Conservation (phyloP, 2,329 filamentous ascomycete species). For the Fulvia fulva region DNA sequence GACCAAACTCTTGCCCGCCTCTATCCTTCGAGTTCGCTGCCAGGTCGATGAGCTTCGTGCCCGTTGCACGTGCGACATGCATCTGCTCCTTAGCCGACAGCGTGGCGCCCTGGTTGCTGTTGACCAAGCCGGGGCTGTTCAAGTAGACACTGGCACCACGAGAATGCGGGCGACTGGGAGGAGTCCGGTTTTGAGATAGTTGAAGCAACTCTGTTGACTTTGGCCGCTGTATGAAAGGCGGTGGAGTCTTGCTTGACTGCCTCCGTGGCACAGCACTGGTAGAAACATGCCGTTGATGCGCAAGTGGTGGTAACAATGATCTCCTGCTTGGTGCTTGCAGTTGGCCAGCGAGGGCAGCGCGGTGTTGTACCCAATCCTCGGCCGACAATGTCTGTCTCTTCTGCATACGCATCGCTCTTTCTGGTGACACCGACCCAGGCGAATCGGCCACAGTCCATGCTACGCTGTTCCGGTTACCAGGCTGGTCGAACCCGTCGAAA, state of each 20-base stretch:
- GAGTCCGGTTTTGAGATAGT: constrained; percentile 23
- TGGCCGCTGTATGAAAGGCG: constrained; percentile 41
- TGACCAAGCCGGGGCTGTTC: constrained; percentile 7
- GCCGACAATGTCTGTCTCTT: constrained; percentile 58
- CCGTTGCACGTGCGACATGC: constrained; percentile 77
- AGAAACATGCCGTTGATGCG: constrained; percentile 27
- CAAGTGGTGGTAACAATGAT: constrained; percentile 24
- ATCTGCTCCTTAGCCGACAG: constrained; percentile 87
- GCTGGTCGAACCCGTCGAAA: constrained; percentile 31
- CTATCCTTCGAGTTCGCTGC: constrained; percentile 44
- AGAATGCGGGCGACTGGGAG: constrained; percentile 30
- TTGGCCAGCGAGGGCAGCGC: constrained; percentile 55
- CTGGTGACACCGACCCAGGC: constrained; percentile 36
- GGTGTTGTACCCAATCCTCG: constrained; percentile 80
- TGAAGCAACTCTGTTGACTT: constrained; percentile 45
- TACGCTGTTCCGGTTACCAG: constrained; percentile 60
- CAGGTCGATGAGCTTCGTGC: constrained; percentile 69
- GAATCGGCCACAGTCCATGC: constrained; percentile 68
- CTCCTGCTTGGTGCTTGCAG: constrained; percentile 40
- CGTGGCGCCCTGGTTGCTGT: constrained; percentile 50
- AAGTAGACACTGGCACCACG: constrained; percentile 29
- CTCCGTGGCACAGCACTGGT: constrained; percentile 21
- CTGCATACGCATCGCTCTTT: constrained; percentile 41
- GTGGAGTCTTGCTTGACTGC: constrained; percentile 35
- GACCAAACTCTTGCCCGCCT: constrained; percentile 42